phyloP scores from a whole-genome alignment of 2,329 filamentous ascomycete species.

The Purpureocillium lavendulum region DNA sequence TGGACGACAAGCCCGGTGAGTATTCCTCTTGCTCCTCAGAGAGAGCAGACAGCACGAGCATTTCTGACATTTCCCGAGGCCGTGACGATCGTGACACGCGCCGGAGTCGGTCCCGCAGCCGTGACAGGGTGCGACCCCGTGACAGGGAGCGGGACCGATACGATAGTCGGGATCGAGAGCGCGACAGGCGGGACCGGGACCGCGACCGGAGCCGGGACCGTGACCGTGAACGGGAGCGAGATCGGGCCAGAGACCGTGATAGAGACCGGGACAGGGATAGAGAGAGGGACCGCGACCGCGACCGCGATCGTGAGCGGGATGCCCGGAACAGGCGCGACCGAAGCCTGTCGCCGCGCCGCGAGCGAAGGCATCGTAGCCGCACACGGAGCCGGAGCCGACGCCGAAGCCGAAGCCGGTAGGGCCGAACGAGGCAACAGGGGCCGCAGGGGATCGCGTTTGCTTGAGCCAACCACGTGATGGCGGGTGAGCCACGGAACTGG shows the following conservation, averaged over 20 bases:
- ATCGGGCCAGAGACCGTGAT: conserved; percentile 21
- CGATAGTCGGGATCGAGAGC: conserved; percentile 17
- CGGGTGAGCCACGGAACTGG: no score
- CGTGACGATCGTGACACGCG: conserved; percentile 26
- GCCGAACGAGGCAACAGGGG: neutral
- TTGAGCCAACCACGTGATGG: no score
- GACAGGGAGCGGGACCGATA: conserved; percentile 20
- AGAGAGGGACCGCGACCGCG: conserved; percentile 25
- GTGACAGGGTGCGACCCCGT: conserved; percentile 13
- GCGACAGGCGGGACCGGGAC: conserved; percentile 16
- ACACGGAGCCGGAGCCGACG: conserved; percentile 30
- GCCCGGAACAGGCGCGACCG: conserved; percentile 17
- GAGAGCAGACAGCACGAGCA: conserved; percentile 13
- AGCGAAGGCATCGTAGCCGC: conserved; percentile 27
- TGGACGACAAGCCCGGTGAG: conserved; percentile 36
- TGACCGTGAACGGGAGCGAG: conserved; percentile 23
- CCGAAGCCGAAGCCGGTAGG: conserved; percentile 23
- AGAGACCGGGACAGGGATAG: conserved; percentile 24
- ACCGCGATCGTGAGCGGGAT: conserved; percentile 23
- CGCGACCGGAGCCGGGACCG: conserved; percentile 26
- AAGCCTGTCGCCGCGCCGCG: conserved; percentile 26
- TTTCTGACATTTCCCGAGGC: conserved; percentile 18
- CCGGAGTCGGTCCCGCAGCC: conserved; percentile 25
- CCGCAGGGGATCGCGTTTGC: no score
- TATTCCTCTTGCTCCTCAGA: neutral